A percentile compares a stretch with the other conserved stretches of the same genome.
Evolutionary conservation across 306 rosid genomes (phyloP).

Genomic region (Quercus rubra): DNA sequence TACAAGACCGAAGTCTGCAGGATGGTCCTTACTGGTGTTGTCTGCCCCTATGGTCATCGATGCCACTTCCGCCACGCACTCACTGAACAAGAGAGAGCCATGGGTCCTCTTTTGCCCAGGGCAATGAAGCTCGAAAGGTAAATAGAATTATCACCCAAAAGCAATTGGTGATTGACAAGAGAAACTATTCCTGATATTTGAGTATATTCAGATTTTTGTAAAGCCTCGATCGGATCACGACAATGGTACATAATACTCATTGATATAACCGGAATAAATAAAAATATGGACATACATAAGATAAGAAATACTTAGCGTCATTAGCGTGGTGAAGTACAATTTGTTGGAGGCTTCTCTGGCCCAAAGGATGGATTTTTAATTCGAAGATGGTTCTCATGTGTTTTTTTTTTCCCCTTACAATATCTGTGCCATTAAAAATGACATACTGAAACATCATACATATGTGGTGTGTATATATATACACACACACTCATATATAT

Average conservation of each 20-base stretch:
- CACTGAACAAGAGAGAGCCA: conserved; percentile 55
- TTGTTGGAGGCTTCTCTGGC: conserved; percentile 5
- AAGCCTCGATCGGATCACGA: conserved; percentile 13
- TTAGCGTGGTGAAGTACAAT: neutral
- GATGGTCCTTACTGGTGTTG: conserved; percentile 69
- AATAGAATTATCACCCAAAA: neutral
- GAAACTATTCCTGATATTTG: conserved; percentile 4
- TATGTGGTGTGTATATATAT: too few species aligned
- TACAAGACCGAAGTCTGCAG: conserved; percentile 94
- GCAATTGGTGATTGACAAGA: neutral
- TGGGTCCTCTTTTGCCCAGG: conserved; percentile 12
- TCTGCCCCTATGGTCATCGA: conserved; percentile 85
- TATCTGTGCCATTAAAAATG: neutral
- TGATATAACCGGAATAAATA: conserved; percentile 34
- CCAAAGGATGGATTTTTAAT: conserved; percentile 10
- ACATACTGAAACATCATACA: conserved; percentile 26
- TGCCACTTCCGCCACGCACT: conserved; percentile 97
- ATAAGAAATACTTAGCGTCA: conserved; percentile 30
- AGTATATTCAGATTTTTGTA: conserved; percentile 21
- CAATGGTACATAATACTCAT: conserved; percentile 36
- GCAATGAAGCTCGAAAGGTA: conserved; percentile 29
- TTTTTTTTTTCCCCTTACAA: neutral
- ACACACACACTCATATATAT: too few species aligned
- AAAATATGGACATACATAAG: conserved; percentile 26
- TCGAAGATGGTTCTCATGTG: conserved; percentile 23